Evolutionary conservation across 1,284 basidiomycete species (phyloP).

Genomic region (Sporisorium exsertum): DNA sequence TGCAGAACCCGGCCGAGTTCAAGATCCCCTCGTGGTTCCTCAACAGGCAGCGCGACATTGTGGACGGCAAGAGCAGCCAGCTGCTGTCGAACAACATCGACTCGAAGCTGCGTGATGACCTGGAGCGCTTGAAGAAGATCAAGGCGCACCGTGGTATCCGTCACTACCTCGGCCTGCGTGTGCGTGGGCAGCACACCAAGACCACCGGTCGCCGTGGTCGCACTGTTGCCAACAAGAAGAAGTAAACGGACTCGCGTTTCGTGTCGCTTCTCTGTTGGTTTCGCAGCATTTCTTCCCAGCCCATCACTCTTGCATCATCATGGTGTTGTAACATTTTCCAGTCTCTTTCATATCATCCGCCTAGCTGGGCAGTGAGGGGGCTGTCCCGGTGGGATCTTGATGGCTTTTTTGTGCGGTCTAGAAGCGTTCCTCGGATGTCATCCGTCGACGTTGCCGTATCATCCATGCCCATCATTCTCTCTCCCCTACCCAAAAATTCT

Average conservation of each 20-base stretch:
- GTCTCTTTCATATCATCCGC: slow-evolving; percentile 14
- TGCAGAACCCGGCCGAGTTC: slow-evolving; percentile 99
- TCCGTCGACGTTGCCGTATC: slow-evolving; percentile 14
- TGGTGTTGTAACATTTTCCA: slow-evolving; percentile 49
- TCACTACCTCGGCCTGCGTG: slow-evolving; percentile 94
- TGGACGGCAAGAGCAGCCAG: slow-evolving; percentile 96
- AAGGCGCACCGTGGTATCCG: slow-evolving; percentile 97
- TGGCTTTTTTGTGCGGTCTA: slow-evolving; percentile 11
- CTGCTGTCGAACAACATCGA: slow-evolving; percentile 97
- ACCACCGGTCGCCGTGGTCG: slow-evolving; percentile 81
- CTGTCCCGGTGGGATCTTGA: slow-evolving; percentile 30
- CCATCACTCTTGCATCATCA: slow-evolving; percentile 30
- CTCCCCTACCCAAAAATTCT: slow-evolving; percentile 44
- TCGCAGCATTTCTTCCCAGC: slow-evolving; percentile 35
- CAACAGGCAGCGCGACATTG: slow-evolving; percentile 98
- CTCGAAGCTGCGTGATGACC: slow-evolving; percentile 97
- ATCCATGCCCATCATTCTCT: slow-evolving; percentile 29
- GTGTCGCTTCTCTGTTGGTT: slow-evolving; percentile 17
- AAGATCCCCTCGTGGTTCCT: slow-evolving; percentile 99
- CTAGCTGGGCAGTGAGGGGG: slow-evolving; percentile 25
- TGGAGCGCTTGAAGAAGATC: slow-evolving; percentile 99
- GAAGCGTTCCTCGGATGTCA: slow-evolving; percentile 4
- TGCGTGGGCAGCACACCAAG: slow-evolving; percentile 97
- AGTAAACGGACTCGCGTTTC: slow-evolving; percentile 49
- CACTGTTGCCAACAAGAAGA: slow-evolving; percentile 69